Evolutionary conservation across 2,329 filamentous ascomycete species (phyloP), one percentile per base, ranked within the genome.

Genomic region (Magnaporthiopsis incrustans): DNA sequence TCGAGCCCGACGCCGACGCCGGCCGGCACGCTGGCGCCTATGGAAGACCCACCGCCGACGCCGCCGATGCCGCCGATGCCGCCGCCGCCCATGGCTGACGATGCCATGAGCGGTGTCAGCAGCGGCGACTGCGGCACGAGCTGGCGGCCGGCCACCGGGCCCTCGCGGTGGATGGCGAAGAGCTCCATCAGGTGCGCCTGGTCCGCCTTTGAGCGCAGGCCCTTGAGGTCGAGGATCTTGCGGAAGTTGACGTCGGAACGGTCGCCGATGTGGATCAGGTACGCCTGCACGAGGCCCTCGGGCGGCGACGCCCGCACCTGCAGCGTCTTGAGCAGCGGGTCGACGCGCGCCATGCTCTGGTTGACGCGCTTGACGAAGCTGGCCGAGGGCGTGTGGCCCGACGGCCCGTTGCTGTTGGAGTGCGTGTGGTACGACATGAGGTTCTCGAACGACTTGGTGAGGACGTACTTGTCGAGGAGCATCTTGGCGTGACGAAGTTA

Each of bases 231-330:
- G 59, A 99, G 86, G 66, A 99, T 90, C 78, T 97, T 98, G 73
- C 88, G 88, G 84, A 99, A 99, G 77, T 99, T 99, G 71, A 86
- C 85, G 73, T 98, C 95, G 67, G 90, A 96, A 64, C 90, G 88
- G 79, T 99, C 95, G 69, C 87, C 92, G 68, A 99, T 95, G 77
- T 98, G 95, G 75, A 98, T 96, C 44, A 99, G 87, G 74, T 99
- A 99, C 44, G 95, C 95, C 78, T 98, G 94, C 0, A 99, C 93
- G 4, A 99, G 85, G 2, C 91, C 94, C 79, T 99, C 95, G 0
- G 94, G 90, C 0, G 95, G 95, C 5, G 90, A 91, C 2, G 93
- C 87, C 33, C 91, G 91, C 60, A 99, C 94, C 80, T 99, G 95
- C 3, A 99, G 85, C 2, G 95, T 98, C 77, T 99, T 99, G 70